Conservation (phyloP, 441 rosid genomes). For the Hura crepitans region DNA sequence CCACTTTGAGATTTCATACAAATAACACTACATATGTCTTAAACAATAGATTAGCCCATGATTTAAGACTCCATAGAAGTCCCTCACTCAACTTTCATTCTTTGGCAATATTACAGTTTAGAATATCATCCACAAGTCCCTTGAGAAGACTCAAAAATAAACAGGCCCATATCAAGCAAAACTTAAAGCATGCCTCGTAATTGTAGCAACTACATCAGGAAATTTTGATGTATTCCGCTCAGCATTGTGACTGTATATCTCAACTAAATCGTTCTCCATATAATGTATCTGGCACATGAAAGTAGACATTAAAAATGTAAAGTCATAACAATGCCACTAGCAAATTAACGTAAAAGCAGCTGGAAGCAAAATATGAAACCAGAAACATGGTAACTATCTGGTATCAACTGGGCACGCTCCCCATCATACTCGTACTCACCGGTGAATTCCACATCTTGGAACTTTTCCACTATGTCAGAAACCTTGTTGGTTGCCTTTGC, state of each 20-base stretch:
- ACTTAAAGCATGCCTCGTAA: conserved; percentile 50
- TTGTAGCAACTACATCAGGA: conserved; percentile 73
- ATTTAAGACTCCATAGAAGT: neutral
- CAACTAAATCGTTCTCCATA: conserved; percentile 76
- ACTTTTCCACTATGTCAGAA: conserved; percentile 71
- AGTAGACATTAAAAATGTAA: conserved; percentile 18
- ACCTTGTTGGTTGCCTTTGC: conserved; percentile 88
- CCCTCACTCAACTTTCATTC: neutral
- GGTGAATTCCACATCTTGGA: conserved; percentile 68
- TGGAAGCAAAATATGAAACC: conserved; percentile 7
- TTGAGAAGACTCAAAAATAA: conserved; percentile 9
- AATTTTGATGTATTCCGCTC: conserved; percentile 84
- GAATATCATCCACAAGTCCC: neutral
- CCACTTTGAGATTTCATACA: neutral
- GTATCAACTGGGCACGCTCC: conserved; percentile 87
- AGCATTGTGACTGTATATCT: conserved; percentile 92
- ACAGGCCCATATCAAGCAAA: conserved; percentile 1
- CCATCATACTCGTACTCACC: conserved; percentile 97
- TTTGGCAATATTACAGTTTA: neutral
- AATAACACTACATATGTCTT: neutral
- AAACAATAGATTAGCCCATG: neutral
- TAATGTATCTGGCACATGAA: conserved; percentile 61
- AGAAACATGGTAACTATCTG: conserved; percentile 3
- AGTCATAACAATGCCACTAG: neutral
- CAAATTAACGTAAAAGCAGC: neutral